Evolutionary conservation across 768 basidiomycete genomes (phyloP).

Genomic region (Punctularia strigosozonata): DNA sequence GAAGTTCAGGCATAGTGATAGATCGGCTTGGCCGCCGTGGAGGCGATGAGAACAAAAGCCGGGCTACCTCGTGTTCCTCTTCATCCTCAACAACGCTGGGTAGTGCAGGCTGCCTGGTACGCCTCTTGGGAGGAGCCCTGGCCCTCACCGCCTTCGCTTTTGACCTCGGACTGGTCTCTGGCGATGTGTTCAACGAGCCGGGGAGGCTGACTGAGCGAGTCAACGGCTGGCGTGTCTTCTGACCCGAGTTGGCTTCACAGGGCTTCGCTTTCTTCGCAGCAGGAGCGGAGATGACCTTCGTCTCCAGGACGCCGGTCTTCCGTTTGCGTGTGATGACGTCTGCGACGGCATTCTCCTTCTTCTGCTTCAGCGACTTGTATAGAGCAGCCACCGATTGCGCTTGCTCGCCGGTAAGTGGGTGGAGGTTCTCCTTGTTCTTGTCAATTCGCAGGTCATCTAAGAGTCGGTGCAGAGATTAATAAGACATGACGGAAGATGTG

Average conservation of each 20-base stretch:
- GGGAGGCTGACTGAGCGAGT: conserved; percentile 12
- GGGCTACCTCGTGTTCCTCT: conserved; percentile 26
- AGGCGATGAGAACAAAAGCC: too few relatives aligned
- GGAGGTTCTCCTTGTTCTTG: conserved; percentile 78
- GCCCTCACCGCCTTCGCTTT: conserved; percentile 6
- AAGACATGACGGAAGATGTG: too few relatives aligned
- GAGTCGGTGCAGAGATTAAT: too few relatives aligned
- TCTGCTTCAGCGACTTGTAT: too few relatives aligned
- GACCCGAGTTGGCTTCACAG: conserved; percentile 15
- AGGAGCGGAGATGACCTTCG: conserved; percentile 32
- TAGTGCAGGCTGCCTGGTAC: conserved; percentile 37
- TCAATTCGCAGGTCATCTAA: too few relatives aligned
- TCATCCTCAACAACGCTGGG: conserved; percentile 50
- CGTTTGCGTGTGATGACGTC: conserved; percentile 43
- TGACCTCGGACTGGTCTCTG: conserved; percentile 5
- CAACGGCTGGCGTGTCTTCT: conserved; percentile 53
- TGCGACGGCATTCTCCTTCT: conserved; percentile 24
- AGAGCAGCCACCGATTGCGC: too few relatives aligned
- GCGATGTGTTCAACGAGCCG: neutral
- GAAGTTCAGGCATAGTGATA: too few relatives aligned
- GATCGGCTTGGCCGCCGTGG: too few relatives aligned
- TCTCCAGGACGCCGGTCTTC: conserved; percentile 44
- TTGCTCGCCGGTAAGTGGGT: conserved; percentile 63
- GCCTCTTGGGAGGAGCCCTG: conserved; percentile 10
- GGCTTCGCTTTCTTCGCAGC: conserved; percentile 33